Evolutionary conservation across 1,284 basidiomycete genomes (phyloP).

Genomic region (Salmacisia buchloeana): DNA sequence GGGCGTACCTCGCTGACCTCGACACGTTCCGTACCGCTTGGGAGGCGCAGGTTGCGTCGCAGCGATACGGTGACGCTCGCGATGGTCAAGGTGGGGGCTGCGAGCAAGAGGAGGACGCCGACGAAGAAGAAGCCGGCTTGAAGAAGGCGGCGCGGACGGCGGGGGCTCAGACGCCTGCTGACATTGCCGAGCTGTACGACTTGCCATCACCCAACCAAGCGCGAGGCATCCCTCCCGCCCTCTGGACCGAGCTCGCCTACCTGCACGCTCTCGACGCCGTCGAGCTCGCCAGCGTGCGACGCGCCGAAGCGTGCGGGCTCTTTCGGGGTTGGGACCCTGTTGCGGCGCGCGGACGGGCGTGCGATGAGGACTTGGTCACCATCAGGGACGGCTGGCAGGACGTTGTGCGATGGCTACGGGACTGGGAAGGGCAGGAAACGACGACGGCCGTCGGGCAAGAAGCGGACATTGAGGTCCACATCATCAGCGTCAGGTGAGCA

Average conservation of each 20-base stretch:
- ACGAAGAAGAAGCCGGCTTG: slow-evolving; percentile 11
- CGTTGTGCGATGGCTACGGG: slow-evolving; percentile 19
- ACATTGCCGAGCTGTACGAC: neutral
- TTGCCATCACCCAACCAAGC: neutral
- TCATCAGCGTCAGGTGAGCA: slow-evolving; percentile 35
- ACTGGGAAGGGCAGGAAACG: neutral
- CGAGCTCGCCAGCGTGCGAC: slow-evolving; percentile 22
- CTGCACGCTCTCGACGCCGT: slow-evolving; percentile 25
- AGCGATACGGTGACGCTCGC: no score
- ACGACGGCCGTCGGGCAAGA: neutral
- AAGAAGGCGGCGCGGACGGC: no score
- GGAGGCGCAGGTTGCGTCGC: no score
- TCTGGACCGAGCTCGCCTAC: slow-evolving; percentile 18
- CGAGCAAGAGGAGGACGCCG: no score
- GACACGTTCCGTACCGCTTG: neutral
- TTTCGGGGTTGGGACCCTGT: slow-evolving; percentile 22
- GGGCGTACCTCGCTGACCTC: slow-evolving; percentile 31
- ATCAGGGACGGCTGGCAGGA: slow-evolving; percentile 27
- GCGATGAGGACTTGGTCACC: slow-evolving; percentile 4
- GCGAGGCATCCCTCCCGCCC: neutral
- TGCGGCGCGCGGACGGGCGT: slow-evolving; percentile 12
- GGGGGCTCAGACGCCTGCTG: no score
- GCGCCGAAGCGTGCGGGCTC: slow-evolving; percentile 28
- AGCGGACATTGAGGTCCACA: slow-evolving; percentile 13
- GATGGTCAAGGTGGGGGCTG: no score